Conservation (phyloP, 2,329 filamentous ascomycete genomes). For the Rhynchosporium secalis region DNA sequence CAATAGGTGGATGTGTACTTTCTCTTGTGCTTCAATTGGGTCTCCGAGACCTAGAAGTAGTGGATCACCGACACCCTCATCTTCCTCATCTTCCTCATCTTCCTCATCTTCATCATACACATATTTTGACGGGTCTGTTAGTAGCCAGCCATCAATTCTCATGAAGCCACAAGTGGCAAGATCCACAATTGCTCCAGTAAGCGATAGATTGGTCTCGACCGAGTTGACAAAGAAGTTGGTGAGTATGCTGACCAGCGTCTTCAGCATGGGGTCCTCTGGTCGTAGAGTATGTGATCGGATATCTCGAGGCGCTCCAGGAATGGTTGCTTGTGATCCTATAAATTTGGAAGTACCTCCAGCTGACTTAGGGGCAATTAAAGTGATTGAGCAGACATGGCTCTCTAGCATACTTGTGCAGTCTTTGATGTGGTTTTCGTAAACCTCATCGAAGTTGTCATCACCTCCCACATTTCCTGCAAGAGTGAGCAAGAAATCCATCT, state of each 20-base stretch:
- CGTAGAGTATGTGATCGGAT: slow-evolving; percentile 62
- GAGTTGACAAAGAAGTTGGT: slow-evolving; percentile 85
- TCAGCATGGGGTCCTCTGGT: slow-evolving; percentile 62
- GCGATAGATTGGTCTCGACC: slow-evolving; percentile 83
- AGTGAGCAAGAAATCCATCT: slow-evolving; percentile 69
- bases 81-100: slow-evolving; percentile 36
- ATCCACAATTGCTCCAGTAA: slow-evolving; percentile 81
- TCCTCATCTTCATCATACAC: slow-evolving; percentile 52
- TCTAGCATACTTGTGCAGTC: slow-evolving; percentile 71
- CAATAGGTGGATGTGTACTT: slow-evolving; percentile 49
- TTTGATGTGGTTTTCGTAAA: slow-evolving; percentile 70
- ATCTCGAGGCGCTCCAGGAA: slow-evolving; percentile 61
- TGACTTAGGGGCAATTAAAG: slow-evolving; percentile 62
- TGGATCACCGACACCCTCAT: slow-evolving; percentile 43
- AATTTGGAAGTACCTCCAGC: slow-evolving; percentile 57
- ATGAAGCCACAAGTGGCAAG: slow-evolving; percentile 84
- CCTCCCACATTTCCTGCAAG: slow-evolving; percentile 69
- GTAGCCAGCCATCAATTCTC: slow-evolving; percentile 85
- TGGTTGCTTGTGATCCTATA: slow-evolving; percentile 55
- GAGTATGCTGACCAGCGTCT: slow-evolving; percentile 68
- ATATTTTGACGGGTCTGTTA: slow-evolving; percentile 69
- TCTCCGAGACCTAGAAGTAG: slow-evolving; percentile 27
- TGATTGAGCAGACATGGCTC: slow-evolving; percentile 70
- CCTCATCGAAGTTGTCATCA: slow-evolving; percentile 68
- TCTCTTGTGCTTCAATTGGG: slow-evolving; percentile 43